A percentile compares a stretch with the other conserved stretches of the same genome.
phyloP scores from a whole-genome alignment of 176 grass and related monocot species.

The Urochloa ruziziensis region DNA sequence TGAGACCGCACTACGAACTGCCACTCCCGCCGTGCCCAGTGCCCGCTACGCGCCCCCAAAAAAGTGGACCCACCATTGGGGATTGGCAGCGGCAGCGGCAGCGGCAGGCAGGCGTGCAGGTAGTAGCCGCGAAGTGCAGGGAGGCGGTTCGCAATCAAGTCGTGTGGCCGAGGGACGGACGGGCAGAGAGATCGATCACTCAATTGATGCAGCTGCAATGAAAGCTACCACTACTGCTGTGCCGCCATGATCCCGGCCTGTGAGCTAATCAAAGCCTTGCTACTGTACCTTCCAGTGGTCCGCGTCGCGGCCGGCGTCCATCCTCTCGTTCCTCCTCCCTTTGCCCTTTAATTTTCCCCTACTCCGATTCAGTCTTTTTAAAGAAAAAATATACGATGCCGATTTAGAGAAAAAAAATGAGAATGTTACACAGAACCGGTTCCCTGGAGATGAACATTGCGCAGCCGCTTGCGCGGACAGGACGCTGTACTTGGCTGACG shows the following conservation, averaged over 20 bases:
- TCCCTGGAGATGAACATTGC: background rate
- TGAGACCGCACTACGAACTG: background rate
- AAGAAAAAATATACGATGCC: background rate
- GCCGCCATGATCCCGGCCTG: background rate
- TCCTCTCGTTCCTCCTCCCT: background rate
- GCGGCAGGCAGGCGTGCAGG: background rate
- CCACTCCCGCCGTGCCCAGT: too few relatives aligned
- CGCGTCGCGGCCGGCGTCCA: background rate
- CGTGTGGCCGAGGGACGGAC: background rate
- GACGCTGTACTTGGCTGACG: constrained; percentile 11
- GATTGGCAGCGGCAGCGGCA: too few relatives aligned
- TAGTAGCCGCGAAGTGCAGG: background rate
- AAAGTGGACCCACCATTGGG: too few relatives aligned
- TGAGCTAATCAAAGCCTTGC: background rate
- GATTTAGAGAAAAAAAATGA: background rate
- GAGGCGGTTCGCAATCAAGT: constrained; percentile 37
- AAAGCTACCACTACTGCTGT: constrained; percentile 26
- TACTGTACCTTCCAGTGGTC: background rate
- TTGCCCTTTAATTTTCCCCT: too few relatives aligned
- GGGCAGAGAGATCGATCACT: background rate
- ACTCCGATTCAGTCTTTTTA: background rate
- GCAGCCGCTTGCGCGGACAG: background rate
- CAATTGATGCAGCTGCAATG: constrained; percentile 29
- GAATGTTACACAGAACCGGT: background rate
- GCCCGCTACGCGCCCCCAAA: too few relatives aligned